Percentiles rank a stretch among this genome's conserved stretches.
Evolutionary conservation across 1,139 yeast species (phyloP).

Genomic region (Petasospora rhodanensis): DNA sequence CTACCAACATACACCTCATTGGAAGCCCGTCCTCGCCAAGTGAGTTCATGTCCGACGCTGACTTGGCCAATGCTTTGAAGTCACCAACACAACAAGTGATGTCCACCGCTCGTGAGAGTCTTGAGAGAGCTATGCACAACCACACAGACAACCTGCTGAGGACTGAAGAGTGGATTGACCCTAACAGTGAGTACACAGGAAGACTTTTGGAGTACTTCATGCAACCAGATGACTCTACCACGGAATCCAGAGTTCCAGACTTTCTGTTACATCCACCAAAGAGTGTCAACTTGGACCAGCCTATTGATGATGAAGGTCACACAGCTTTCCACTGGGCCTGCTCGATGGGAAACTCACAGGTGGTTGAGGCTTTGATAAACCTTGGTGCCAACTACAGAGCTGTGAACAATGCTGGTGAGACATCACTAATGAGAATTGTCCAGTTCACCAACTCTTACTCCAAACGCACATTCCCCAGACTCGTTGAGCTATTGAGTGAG

Average conservation of each 20-base stretch:
- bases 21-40: conserved; percentile 31
- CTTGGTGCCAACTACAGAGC: conserved; percentile 75
- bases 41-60: conserved; percentile 39
- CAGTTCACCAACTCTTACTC: conserved; percentile 86
- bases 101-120: conserved; percentile 22
- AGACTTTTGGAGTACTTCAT: conserved; percentile 51
- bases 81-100: conserved; percentile 23
- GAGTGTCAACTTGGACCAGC: conserved; percentile 69
- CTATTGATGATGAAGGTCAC: conserved; percentile 93
- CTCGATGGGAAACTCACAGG: conserved; percentile 76
- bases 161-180: conserved; percentile 25
- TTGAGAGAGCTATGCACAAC: conserved; percentile 19
- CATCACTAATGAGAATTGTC: conserved; percentile 78
- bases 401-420: conserved; percentile 74
- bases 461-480: conserved; percentile 68
- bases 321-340: conserved; percentile 98
- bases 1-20: conserved; percentile 3
- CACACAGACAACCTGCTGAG: conserved; percentile 15
- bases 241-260: conserved; percentile 49
- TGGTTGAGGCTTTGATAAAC: conserved; percentile 66
- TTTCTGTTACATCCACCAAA: conserved; percentile 66
- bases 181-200: conserved; percentile 36
- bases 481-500: conserved; percentile 67
- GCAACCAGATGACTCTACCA: conserved; percentile 56
- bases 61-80: conserved; percentile 34